These are phyloP conservation scores for Thermomucor indicae-seudaticae DNA, from an alignment of 371 early-diverging fungal species.

Conservation along the genomic window DNA sequence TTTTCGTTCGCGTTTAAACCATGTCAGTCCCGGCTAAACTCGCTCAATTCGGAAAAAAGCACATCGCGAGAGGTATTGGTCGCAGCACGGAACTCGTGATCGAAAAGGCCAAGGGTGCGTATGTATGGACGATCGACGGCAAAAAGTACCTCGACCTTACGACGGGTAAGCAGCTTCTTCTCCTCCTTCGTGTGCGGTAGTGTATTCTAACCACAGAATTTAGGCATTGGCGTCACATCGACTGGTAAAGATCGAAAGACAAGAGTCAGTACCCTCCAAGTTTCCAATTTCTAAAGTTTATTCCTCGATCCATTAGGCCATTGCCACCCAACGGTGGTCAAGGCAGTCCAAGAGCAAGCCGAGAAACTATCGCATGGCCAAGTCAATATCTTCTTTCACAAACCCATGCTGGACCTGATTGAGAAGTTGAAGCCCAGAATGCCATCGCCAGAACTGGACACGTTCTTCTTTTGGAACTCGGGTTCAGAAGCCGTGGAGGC, in stretches of 20 bases:
- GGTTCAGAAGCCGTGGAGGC: constrained; percentile 61
- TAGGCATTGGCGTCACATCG: constrained; percentile 55
- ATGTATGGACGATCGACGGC: constrained; percentile 44
- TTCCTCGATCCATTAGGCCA: constrained; percentile 36
- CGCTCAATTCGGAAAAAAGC: constrained; percentile 43
- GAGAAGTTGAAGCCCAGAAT: constrained; percentile 38
- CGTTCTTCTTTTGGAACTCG: constrained; percentile 58
- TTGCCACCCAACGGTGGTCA: constrained; percentile 55
- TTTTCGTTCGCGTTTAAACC: neutral
- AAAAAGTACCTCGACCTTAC: constrained; percentile 55
- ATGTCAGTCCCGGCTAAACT: constrained; percentile 33
- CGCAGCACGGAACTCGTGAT: constrained; percentile 48
- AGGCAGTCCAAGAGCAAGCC: constrained; percentile 57
- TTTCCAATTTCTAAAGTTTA: no score
- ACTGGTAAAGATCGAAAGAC: constrained; percentile 34
- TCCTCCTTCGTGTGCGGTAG: neutral
- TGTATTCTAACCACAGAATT: neutral
- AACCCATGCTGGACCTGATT: constrained; percentile 53
- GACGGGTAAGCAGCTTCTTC: constrained; percentile 11
- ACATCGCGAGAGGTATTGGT: constrained; percentile 47
- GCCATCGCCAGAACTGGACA: constrained; percentile 45
- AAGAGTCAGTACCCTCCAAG: no score
- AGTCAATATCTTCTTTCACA: constrained; percentile 51
- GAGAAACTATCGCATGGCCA: constrained; percentile 50
- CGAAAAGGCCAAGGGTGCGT: constrained; percentile 44